Percentiles rank a stretch among this genome's conserved stretches.
phyloP scores from a whole-genome alignment of 768 basidiomycete genomes.

The Kwoniella europaea region DNA sequence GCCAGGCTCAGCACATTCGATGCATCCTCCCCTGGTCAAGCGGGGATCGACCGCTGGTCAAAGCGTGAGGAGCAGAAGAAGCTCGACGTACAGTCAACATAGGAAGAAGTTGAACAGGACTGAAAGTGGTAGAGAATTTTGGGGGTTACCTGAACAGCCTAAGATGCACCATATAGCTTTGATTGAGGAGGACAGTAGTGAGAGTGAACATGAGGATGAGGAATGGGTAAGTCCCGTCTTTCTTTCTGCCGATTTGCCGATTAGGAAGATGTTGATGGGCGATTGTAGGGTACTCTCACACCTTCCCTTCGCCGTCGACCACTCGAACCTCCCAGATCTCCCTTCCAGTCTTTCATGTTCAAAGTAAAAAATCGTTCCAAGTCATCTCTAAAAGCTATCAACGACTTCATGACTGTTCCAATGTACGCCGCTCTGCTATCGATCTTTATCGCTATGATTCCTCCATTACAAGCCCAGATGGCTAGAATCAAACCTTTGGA shows the following conservation, averaged over 20 bases:
- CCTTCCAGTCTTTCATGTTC: slow-evolving; percentile 34
- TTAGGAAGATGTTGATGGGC: background rate
- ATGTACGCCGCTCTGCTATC: slow-evolving; percentile 79
- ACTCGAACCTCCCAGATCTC: slow-evolving; percentile 30
- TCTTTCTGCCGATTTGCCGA: background rate
- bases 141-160: slow-evolving; percentile 53
- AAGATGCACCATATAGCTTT: slow-evolving; percentile 35
- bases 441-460: slow-evolving; percentile 75
- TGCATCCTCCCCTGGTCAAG: slow-evolving; percentile 30
- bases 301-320: slow-evolving; percentile 31
- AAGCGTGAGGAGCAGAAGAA: slow-evolving; percentile 18
- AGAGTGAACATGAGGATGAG: slow-evolving; percentile 41
- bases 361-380: slow-evolving; percentile 30
- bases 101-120: slow-evolving; percentile 43
- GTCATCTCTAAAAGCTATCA: slow-evolving; percentile 59
- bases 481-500: slow-evolving; percentile 65
- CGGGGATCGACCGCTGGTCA: slow-evolving; percentile 8
- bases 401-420: slow-evolving; percentile 85
- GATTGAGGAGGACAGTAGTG: slow-evolving; percentile 37
- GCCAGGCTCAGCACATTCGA: slow-evolving; percentile 31
- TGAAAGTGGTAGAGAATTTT: slow-evolving; percentile 55
- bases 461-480: slow-evolving; percentile 74
- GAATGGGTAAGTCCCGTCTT: slow-evolving; percentile 45
- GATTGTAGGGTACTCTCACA: slow-evolving; percentile 34
- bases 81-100: slow-evolving; percentile 13